Percentiles rank a stretch among this genome's conserved stretches.
Evolutionary conservation across 2,329 filamentous ascomycete species (phyloP).

Genomic region (Aspergillus tubingensis): DNA sequence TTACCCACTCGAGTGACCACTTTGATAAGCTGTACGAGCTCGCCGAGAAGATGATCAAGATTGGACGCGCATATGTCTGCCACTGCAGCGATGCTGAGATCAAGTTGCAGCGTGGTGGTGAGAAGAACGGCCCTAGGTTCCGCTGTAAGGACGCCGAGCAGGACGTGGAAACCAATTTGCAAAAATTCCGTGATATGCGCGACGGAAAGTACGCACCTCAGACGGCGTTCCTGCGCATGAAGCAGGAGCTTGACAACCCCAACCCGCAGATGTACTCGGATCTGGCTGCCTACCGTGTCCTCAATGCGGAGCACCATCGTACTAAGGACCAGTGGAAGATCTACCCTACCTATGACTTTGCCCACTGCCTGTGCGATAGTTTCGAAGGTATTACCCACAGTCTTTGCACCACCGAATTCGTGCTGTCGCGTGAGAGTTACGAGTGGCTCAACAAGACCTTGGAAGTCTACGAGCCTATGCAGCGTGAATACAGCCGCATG

Average conservation of each 20-base stretch:
- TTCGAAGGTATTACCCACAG: slow-evolving; percentile 91
- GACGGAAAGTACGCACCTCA: slow-evolving; percentile 86
- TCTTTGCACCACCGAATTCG: slow-evolving; percentile 90
- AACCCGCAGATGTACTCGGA: slow-evolving; percentile 95
- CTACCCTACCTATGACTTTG: slow-evolving; percentile 83
- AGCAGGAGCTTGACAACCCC: slow-evolving; percentile 72
- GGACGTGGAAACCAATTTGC: slow-evolving; percentile 28
- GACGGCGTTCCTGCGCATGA: slow-evolving; percentile 88
- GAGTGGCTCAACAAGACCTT: slow-evolving; percentile 85
- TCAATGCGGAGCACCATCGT: slow-evolving; percentile 57
- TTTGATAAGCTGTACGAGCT: slow-evolving; percentile 86
- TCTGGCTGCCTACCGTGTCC: slow-evolving; percentile 83
- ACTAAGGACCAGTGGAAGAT: slow-evolving; percentile 86
- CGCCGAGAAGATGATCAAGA: slow-evolving; percentile 77
- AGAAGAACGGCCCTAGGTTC: slow-evolving; percentile 63
- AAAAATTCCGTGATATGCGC: slow-evolving; percentile 85
- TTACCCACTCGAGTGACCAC: slow-evolving; percentile 89
- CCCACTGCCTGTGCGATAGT: slow-evolving; percentile 78
- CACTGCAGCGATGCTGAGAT: slow-evolving; percentile 79
- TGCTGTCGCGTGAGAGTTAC: slow-evolving; percentile 80
- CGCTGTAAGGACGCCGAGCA: slow-evolving; percentile 58
- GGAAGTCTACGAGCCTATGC: slow-evolving; percentile 87
- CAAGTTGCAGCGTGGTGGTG: slow-evolving; percentile 79
- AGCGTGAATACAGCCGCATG: slow-evolving; percentile 77
- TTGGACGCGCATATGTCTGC: slow-evolving; percentile 76